Conservation (phyloP, 306 rosid genomes). For the Macrotyloma uniflorum region DNA sequence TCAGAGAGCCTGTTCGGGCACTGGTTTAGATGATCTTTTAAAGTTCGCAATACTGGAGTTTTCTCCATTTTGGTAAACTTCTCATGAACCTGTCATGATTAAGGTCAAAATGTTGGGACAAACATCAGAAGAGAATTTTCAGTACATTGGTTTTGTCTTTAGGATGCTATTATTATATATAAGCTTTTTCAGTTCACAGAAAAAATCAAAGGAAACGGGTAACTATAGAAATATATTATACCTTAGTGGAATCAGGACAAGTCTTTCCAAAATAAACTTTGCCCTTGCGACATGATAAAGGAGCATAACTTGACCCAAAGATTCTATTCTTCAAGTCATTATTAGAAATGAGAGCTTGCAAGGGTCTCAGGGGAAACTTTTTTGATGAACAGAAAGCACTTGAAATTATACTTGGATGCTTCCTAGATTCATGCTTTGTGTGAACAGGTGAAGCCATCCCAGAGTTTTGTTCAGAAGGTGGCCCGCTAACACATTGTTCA, state of each 20-base stretch:
- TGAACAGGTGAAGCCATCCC: slow-evolving; percentile 78
- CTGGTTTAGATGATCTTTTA: slow-evolving; percentile 80
- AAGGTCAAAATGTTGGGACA: slow-evolving; percentile 33
- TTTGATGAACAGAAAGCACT: slow-evolving; percentile 93
- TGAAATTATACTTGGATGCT: slow-evolving; percentile 92
- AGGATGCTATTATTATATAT: not conserved
- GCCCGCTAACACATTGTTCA: slow-evolving; percentile 71
- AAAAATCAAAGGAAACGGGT: not conserved
- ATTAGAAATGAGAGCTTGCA: slow-evolving; percentile 66
- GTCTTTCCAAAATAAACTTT: slow-evolving; percentile 49
- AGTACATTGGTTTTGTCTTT: not conserved
- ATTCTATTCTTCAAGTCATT: slow-evolving; percentile 63
- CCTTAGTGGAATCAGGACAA: slow-evolving; percentile 57
- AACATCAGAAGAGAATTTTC: not conserved
- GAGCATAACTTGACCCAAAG: slow-evolving; percentile 51
- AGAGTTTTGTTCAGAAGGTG: slow-evolving; percentile 80
- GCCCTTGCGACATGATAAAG: slow-evolving; percentile 58
- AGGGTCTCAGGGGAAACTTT: slow-evolving; percentile 71
- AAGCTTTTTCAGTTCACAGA: not conserved
- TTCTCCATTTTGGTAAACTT: slow-evolving; percentile 52
- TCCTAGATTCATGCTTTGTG: slow-evolving; percentile 70
- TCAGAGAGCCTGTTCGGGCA: slow-evolving; percentile 92
- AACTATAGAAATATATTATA: slow-evolving; percentile 13
- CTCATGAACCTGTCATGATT: slow-evolving; percentile 50
- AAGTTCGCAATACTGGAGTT: slow-evolving; percentile 58